phyloP scores from a whole-genome alignment of 768 basidiomycete genomes.

The Suillus lakei region DNA sequence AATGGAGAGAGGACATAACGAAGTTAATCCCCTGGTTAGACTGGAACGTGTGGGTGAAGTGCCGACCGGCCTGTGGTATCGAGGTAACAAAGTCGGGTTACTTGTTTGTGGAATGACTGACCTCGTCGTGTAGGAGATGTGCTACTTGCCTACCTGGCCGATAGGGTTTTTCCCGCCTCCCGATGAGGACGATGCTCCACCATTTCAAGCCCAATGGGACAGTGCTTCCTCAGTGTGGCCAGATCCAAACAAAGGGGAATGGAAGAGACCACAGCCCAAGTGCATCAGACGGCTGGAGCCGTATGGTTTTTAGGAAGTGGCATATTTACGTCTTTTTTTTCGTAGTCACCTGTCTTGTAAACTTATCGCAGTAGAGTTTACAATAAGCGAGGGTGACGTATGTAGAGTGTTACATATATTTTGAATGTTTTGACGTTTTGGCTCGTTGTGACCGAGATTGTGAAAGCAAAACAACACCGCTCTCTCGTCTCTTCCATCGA shows the following conservation, averaged over 20 bases:
- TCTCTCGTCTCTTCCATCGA: neutral
- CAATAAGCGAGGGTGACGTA: neutral
- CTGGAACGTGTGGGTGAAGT: conserved; percentile 28
- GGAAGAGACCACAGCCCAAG: conserved; percentile 31
- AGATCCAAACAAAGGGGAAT: conserved; percentile 12
- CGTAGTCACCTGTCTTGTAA: neutral
- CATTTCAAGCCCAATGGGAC: neutral
- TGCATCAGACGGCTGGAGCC: conserved; percentile 21
- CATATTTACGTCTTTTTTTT: neutral
- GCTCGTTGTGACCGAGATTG: conserved; percentile 3
- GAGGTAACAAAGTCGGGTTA: conserved; percentile 9
- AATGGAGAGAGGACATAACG: conserved; percentile 17
- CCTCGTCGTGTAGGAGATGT: conserved; percentile 25
- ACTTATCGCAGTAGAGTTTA: neutral
- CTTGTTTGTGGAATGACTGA: neutral
- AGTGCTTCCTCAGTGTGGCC: neutral
- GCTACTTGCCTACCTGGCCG: conserved; percentile 32
- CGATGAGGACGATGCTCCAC: neutral
- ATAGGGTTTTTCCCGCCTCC: conserved; percentile 9
- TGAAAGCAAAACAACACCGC: neutral
- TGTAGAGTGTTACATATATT: neutral
- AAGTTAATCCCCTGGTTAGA: conserved; percentile 25
- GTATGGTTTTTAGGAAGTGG: conserved; percentile 6
- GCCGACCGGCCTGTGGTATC: conserved; percentile 17
- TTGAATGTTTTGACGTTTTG: conserved; percentile 3